A percentile compares a stretch with the other conserved stretches of the same genome.
Conservation (phyloP, 352 stramenopile species). For the Pythium coloratum region DNA sequence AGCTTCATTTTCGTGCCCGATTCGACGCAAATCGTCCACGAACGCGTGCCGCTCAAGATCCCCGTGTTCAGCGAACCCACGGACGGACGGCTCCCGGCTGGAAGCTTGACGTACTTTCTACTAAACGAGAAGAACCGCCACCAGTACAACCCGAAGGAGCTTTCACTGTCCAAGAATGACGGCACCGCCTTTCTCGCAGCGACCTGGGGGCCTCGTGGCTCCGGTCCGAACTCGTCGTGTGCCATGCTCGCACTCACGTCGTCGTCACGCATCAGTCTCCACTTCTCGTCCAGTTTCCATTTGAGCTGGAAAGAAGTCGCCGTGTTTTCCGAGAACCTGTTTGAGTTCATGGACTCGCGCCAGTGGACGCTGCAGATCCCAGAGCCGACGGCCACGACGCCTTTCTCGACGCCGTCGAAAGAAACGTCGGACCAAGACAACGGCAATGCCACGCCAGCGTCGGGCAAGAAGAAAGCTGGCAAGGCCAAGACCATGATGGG, state of each 20-base stretch:
- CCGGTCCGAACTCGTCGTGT: slow-evolving; percentile 67
- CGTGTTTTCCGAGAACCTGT: slow-evolving; percentile 73
- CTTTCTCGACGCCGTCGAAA: slow-evolving; percentile 3
- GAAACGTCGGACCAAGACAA: background rate
- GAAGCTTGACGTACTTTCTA: slow-evolving; percentile 60
- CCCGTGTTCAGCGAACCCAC: slow-evolving; percentile 45
- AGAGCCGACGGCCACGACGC: slow-evolving; percentile 1
- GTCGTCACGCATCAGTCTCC: slow-evolving; percentile 56
- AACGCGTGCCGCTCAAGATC: slow-evolving; percentile 54
- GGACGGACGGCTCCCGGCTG: slow-evolving; percentile 20
- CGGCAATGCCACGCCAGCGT: slow-evolving; percentile 5
- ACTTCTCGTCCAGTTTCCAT: slow-evolving; percentile 80
- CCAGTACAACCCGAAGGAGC: slow-evolving; percentile 80
- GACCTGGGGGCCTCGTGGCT: slow-evolving; percentile 72
- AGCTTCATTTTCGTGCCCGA: slow-evolving; percentile 79
- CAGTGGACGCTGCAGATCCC: slow-evolving; percentile 35
- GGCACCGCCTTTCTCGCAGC: slow-evolving; percentile 55
- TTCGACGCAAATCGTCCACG: slow-evolving; percentile 23
- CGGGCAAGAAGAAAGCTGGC: slow-evolving; percentile 14
- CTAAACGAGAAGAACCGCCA: slow-evolving; percentile 66
- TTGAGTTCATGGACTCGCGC: slow-evolving; percentile 50
- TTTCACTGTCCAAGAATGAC: slow-evolving; percentile 80
- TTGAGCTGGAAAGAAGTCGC: slow-evolving; percentile 72
- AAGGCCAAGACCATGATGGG: slow-evolving; percentile 29
- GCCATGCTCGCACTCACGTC: slow-evolving; percentile 66